Percentiles rank a stretch among this genome's conserved stretches.
phyloP scores from a whole-genome alignment of 768 basidiomycete species.

The Boletus sp. region DNA sequence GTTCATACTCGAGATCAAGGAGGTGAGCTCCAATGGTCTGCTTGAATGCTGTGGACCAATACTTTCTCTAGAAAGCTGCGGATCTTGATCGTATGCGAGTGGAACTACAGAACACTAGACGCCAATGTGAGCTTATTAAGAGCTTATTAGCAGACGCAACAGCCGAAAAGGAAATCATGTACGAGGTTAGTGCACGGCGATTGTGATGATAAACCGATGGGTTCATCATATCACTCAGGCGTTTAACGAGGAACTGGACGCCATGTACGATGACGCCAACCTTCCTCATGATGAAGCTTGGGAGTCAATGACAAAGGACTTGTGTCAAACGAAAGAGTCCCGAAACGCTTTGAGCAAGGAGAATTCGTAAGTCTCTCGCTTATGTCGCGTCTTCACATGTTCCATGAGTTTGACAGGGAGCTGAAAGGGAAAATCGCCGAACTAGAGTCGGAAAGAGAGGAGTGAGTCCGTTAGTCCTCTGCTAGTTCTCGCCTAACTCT shows the following conservation, averaged over 20 bases:
- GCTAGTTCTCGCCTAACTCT: constrained; percentile 8
- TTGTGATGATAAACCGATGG: neutral
- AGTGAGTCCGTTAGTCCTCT: constrained; percentile 48
- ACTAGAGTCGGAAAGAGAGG: constrained; percentile 70
- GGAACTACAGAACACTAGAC: constrained; percentile 65
- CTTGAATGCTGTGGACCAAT: neutral
- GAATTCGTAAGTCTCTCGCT: constrained; percentile 61
- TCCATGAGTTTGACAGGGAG: constrained; percentile 41
- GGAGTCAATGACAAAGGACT: constrained; percentile 69
- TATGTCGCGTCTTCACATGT: neutral
- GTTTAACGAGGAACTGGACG: constrained; percentile 91
- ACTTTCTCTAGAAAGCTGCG: constrained; percentile 45
- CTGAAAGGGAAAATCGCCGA: constrained; percentile 69
- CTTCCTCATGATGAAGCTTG: constrained; percentile 84
- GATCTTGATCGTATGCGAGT: constrained; percentile 60
- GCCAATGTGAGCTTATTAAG: constrained; percentile 78
- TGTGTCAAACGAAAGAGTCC: constrained; percentile 69
- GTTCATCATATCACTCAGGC: constrained; percentile 47
- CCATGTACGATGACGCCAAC: constrained; percentile 82
- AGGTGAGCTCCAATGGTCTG: constrained; percentile 40
- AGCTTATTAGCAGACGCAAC: constrained; percentile 72
- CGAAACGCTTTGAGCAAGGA: constrained; percentile 73
- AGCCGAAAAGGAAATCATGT: constrained; percentile 89
- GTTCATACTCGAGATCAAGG: constrained; percentile 50
- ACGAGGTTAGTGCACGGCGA: constrained; percentile 59